Evolutionary conservation across 257 asterid species (phyloP).

Genomic region (Rubia yunnanensis): DNA sequence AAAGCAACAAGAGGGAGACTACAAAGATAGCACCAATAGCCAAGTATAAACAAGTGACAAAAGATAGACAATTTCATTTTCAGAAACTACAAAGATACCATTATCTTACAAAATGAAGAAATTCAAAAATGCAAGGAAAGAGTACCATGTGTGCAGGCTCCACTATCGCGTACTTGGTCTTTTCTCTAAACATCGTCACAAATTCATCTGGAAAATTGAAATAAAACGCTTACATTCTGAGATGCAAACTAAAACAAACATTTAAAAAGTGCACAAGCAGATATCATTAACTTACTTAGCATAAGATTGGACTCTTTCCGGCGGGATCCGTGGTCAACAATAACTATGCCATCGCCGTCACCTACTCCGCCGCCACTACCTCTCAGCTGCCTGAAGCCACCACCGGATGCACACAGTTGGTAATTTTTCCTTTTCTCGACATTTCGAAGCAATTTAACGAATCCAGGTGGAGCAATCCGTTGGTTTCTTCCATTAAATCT

Average conservation of each 20-base stretch:
- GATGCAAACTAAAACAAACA: neutral
- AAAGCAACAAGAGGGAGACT: too few relatives aligned
- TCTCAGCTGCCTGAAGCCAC: slow-evolving; percentile 47
- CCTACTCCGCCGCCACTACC: slow-evolving; percentile 29
- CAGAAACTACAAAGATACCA: neutral
- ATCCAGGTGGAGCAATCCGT: slow-evolving; percentile 25
- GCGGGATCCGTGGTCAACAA: slow-evolving; percentile 97
- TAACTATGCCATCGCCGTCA: slow-evolving; percentile 67
- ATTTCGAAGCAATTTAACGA: slow-evolving; percentile 35
- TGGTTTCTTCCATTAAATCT: slow-evolving; percentile 32
- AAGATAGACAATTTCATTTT: neutral
- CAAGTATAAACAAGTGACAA: too few relatives aligned
- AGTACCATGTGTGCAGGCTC: slow-evolving; percentile 99
- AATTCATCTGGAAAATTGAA: slow-evolving; percentile 52
- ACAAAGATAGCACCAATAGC: too few relatives aligned
- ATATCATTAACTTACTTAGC: slow-evolving; percentile 51
- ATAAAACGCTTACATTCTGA: neutral
- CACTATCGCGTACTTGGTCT: slow-evolving; percentile 63
- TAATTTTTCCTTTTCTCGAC: slow-evolving; percentile 31
- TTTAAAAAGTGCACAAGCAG: neutral
- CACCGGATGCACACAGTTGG: slow-evolving; percentile 50
- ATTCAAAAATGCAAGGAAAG: neutral
- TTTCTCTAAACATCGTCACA: slow-evolving; percentile 74
- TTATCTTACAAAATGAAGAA: neutral
- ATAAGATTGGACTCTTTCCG: slow-evolving; percentile 80